Evolutionary conservation across 2,329 filamentous ascomycete species (phyloP), one percentile per base, ranked within the genome.

Genomic region (Aspergillus piperis): DNA sequence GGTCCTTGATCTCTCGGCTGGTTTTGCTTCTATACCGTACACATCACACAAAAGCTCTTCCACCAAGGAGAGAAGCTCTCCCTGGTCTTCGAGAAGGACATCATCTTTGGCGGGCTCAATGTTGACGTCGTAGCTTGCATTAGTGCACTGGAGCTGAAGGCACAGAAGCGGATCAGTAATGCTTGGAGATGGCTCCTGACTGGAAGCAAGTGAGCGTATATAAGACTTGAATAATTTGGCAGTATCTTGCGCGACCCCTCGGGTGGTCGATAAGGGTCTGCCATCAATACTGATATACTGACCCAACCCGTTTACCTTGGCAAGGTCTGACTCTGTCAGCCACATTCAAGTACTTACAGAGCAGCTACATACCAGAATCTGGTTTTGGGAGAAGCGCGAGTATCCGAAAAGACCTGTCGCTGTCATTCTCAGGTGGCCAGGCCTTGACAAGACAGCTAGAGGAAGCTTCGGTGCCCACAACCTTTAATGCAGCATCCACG

Each of bases 21-120:
- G 5, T 3, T 44, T 42, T 5, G 51, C 5, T 8, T 41, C 23
- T 38, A 62, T 49, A 5, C 69, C 63, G 32, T 68, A 69, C 15
- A 48, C 21, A 17, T 58, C 44, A 39, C 57, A 55, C 27, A 70
- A 53, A 21, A 87, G 67, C 30, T 71, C 71, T 19, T 80, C 75
- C 2, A 81, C 73, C 5, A 79, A 65, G 3, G 68, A 68, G 5
- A 86, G 38, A 3, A 88, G 67, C 0, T 68, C 19, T 3, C 70
- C 67, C 2, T 75, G 69, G 49, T 87, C 75, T 32, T 82, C 80
- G 65, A 88, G 87, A 2, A 88, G 66, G 1, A 88, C 78, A 70
- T 88, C 83, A 67, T 88, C 84, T 67, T 89, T 89, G 1, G 82
- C 80, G 3, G 86, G 86, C 66, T 89, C 86, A 38, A 88, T 75